Percentiles rank a stretch among this genome's conserved stretches.
Conservation (phyloP, 768 basidiomycete species). For the Lactarius evosmus region DNA sequence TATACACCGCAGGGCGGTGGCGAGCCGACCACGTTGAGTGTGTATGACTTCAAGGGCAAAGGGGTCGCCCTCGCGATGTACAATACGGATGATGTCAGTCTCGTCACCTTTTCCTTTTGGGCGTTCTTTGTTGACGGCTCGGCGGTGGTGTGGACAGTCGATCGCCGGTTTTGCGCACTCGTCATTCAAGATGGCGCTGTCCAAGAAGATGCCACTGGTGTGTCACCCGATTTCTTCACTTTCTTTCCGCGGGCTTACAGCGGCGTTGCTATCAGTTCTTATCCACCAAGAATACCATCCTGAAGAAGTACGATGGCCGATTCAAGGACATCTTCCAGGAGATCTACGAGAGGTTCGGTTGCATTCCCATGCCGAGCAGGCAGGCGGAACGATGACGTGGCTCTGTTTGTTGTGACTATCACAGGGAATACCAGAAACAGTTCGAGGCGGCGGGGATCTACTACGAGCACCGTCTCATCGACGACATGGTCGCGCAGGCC, state of each 20-base stretch:
- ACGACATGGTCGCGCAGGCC: conserved; percentile 97
- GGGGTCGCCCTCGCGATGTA: conserved; percentile 98
- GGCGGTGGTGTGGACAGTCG: conserved; percentile 46
- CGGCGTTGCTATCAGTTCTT: conserved; percentile 59
- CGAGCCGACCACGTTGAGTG: conserved; percentile 64
- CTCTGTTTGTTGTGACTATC: neutral
- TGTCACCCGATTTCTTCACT: neutral
- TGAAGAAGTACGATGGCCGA: conserved; percentile 97
- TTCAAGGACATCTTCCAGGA: conserved; percentile 99
- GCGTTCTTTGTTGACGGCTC: neutral
- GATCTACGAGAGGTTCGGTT: conserved; percentile 70
- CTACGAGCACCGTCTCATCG: conserved; percentile 96
- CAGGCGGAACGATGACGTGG: neutral
- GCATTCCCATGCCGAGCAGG: neutral
- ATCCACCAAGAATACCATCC: conserved; percentile 97
- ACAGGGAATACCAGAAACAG: conserved; percentile 61
- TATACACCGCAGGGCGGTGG: conserved; percentile 81
- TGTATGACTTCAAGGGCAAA: conserved; percentile 90
- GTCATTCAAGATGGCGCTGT: conserved; percentile 93
- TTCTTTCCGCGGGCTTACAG: neutral
- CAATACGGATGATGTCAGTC: conserved; percentile 85
- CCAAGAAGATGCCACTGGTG: conserved; percentile 74
- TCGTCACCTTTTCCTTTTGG: neutral
- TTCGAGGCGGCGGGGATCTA: conserved; percentile 74
- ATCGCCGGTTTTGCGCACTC: conserved; percentile 96